phyloP scores from a whole-genome alignment of 2,329 filamentous ascomycete species.

The Nannizzia gypsea region DNA sequence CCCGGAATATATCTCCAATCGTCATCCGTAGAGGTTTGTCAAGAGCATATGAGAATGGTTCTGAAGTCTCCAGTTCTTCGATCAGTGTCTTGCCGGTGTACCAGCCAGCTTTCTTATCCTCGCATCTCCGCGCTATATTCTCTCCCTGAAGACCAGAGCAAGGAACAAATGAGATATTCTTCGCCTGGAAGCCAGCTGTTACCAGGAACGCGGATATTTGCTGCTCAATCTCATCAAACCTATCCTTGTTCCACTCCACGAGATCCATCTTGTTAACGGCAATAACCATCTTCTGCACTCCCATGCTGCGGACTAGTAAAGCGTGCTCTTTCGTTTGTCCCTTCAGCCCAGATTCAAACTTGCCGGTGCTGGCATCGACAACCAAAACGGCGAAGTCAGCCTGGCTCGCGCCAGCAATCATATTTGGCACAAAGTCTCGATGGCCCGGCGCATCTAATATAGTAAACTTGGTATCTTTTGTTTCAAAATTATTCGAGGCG shows the following conservation, averaged over 20 bases:
- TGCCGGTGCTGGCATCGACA: slow-evolving; percentile 78
- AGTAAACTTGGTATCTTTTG: slow-evolving; percentile 73
- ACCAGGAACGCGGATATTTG: slow-evolving; percentile 75
- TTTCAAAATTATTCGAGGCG: slow-evolving; percentile 88
- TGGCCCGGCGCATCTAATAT: slow-evolving; percentile 94
- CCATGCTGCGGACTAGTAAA: slow-evolving; percentile 76
- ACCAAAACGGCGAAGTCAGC: slow-evolving; percentile 93
- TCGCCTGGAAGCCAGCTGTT: slow-evolving; percentile 66
- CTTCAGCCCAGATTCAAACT: slow-evolving; percentile 84
- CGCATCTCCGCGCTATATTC: slow-evolving; percentile 53
- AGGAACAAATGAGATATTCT: slow-evolving; percentile 76
- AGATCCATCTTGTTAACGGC: slow-evolving; percentile 93
- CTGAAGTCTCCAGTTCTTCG: slow-evolving; percentile 71
- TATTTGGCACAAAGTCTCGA: slow-evolving; percentile 92
- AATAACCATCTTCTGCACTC: slow-evolving; percentile 75
- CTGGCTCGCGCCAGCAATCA: slow-evolving; percentile 94
- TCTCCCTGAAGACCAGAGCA: slow-evolving; percentile 82
- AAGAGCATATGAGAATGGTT: slow-evolving; percentile 58
- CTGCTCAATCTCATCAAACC: slow-evolving; percentile 74
- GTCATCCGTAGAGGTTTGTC: slow-evolving; percentile 74
- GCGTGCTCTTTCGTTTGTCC: slow-evolving; percentile 94
- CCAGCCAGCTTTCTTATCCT: slow-evolving; percentile 53
- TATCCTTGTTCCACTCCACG: slow-evolving; percentile 66
- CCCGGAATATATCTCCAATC: slow-evolving; percentile 75
- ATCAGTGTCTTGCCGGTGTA: slow-evolving; percentile 70